These are phyloP conservation scores for Rhodosporidiobolus sp. DNA, from an alignment of 768 basidiomycete genomes.

Conservation along the genomic window DNA sequence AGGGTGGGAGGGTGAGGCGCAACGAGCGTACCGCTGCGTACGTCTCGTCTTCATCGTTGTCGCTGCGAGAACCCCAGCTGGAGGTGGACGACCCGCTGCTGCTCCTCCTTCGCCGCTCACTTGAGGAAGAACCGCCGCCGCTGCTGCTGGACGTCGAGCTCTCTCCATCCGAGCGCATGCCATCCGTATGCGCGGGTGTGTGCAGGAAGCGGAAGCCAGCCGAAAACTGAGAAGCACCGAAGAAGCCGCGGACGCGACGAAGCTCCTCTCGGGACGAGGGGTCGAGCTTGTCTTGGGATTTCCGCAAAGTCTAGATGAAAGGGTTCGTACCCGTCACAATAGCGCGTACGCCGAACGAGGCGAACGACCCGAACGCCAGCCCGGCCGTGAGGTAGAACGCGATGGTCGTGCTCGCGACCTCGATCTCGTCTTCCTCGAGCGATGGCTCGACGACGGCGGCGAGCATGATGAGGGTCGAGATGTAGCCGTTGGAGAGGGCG, in stretches of 20 bases:
- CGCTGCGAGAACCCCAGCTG: conserved; percentile 1
- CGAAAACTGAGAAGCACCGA: neutral
- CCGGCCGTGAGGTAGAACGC: conserved; percentile 41
- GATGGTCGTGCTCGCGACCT: conserved; percentile 37
- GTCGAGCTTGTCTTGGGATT: no score
- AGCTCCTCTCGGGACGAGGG: no score
- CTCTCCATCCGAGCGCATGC: neutral
- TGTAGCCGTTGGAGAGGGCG: conserved; percentile 42
- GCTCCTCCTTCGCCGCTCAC: neutral
- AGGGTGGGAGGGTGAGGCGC: neutral
- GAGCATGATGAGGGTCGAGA: conserved; percentile 43
- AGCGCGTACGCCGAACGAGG: conserved; percentile 31
- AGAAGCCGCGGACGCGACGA: no score
- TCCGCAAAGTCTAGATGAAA: conserved; percentile 5
- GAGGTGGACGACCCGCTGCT: neutral
- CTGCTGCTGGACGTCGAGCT: neutral
- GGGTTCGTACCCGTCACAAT: conserved; percentile 28
- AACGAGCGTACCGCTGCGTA: neutral
- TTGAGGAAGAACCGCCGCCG: neutral
- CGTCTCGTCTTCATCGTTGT: neutral
- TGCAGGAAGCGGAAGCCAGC: neutral
- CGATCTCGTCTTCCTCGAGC: conserved; percentile 41
- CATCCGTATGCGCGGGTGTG: neutral
- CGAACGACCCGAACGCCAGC: conserved; percentile 32
- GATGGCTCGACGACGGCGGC: conserved; percentile 34